Percentiles rank a stretch among this genome's conserved stretches.
These are phyloP conservation scores for Tillandsia leiboldiana DNA, from an alignment of 176 grass and related monocot species.

Conservation along the genomic window DNA sequence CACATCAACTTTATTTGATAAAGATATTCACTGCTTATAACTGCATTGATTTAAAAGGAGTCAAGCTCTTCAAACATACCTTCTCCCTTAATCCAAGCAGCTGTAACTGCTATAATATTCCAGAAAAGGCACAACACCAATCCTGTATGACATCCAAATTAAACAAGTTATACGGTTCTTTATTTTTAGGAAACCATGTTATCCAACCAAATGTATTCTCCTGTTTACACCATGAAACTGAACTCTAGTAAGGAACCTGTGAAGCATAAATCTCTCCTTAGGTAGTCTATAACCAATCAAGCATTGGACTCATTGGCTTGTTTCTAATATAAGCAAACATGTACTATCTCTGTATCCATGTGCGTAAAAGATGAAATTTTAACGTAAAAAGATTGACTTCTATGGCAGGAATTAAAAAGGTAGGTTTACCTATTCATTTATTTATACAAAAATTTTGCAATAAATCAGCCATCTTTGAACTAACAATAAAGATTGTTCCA, in stretches of 20 bases:
- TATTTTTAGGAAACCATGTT: background rate
- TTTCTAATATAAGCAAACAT: background rate
- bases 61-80: conserved; percentile 28
- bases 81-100: conserved; percentile 93
- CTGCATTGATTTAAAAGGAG: background rate
- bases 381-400: background rate
- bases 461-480: too few relatives aligned
- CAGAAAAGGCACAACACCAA: conserved; percentile 73
- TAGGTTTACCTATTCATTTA: too few relatives aligned
- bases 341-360: background rate
- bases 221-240: background rate
- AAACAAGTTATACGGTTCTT: background rate
- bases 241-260: background rate
- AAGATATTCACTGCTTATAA: background rate
- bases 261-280: background rate
- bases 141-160: conserved; percentile 46
- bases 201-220: background rate
- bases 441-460: too few relatives aligned
- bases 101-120: conserved; percentile 76
- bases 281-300: background rate
- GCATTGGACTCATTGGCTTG: background rate
- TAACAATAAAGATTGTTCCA: too few relatives aligned
- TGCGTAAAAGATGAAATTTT: background rate
- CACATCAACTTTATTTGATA: background rate
- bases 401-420: too few relatives aligned